Evolutionary conservation across 176 grass and related monocot genomes (phyloP).

Genomic region (Carex cristatella): DNA sequence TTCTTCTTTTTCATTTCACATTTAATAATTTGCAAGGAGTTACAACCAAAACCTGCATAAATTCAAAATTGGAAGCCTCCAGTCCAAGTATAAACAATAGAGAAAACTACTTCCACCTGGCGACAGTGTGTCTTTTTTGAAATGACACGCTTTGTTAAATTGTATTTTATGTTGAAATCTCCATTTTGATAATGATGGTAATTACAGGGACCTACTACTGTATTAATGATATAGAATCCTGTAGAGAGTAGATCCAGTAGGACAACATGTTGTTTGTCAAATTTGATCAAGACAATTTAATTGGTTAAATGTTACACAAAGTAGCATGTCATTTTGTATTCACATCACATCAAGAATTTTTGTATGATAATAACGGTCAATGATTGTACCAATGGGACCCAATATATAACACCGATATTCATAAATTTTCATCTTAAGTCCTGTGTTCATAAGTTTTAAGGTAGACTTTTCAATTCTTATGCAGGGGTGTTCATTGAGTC

Average conservation of each 20-base stretch:
- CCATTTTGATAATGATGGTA: not conserved
- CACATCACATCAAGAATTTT: not conserved
- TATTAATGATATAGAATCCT: not conserved
- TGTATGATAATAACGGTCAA: not conserved
- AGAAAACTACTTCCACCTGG: not conserved
- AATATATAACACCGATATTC: not conserved
- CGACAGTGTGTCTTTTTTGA: not conserved
- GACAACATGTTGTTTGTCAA: not conserved
- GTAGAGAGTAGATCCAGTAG: too few species aligned
- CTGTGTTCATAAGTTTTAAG: not conserved
- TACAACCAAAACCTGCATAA: too few species aligned
- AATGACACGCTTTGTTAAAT: not conserved
- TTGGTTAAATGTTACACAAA: not conserved
- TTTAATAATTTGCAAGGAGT: too few species aligned
- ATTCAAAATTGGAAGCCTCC: not conserved
- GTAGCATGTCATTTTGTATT: not conserved
- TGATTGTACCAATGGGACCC: not conserved
- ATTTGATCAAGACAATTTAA: not conserved
- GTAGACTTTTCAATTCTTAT: too few species aligned
- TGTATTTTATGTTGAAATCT: not conserved
- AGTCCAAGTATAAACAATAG: not conserved
- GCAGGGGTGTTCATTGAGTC: too few species aligned
- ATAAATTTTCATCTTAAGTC: not conserved
- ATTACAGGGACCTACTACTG: not conserved
- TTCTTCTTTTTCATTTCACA: too few species aligned